Conservation (phyloP, 805 yeast genomes). For the Wickerhamomyces silvicola region DNA sequence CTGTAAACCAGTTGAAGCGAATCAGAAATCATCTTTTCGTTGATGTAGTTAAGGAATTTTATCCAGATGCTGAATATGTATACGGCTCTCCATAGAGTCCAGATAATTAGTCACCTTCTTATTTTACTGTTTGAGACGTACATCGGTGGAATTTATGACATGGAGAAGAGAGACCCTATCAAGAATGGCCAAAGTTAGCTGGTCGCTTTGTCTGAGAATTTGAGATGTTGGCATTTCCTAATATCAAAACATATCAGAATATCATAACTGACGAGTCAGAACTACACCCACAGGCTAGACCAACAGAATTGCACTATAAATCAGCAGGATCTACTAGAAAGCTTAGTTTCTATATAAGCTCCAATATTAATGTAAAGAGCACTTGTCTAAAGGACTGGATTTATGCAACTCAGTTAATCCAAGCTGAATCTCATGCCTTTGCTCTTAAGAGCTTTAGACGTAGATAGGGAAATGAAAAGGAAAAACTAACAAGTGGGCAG, state of each 20-base stretch:
- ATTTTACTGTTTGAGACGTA: slow-evolving; percentile 39
- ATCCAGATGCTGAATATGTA: slow-evolving; percentile 37
- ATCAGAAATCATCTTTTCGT: slow-evolving; percentile 36
- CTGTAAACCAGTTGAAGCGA: slow-evolving; percentile 32
- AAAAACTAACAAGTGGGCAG: slow-evolving; percentile 37
- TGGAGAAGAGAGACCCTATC: slow-evolving; percentile 43
- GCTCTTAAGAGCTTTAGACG: slow-evolving; percentile 43
- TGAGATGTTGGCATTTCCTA: slow-evolving; percentile 46
- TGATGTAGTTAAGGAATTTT: slow-evolving; percentile 44
- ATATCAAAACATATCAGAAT: slow-evolving; percentile 27
- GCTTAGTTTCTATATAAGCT: slow-evolving; percentile 39
- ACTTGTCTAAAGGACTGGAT: slow-evolving; percentile 37
- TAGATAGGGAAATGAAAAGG: slow-evolving; percentile 33
- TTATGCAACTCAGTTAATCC: slow-evolving; percentile 48
- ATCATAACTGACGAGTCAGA: slow-evolving; percentile 33
- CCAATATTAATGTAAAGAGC: slow-evolving; percentile 32
- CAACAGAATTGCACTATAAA: slow-evolving; percentile 42
- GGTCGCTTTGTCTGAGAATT: slow-evolving; percentile 49
- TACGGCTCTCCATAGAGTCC: slow-evolving; percentile 45
- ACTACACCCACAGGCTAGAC: slow-evolving; percentile 36
- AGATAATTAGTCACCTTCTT: slow-evolving; percentile 27
- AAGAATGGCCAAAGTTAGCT: slow-evolving; percentile 38
- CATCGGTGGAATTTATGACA: slow-evolving; percentile 59
- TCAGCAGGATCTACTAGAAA: slow-evolving; percentile 42
- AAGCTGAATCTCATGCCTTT: slow-evolving; percentile 40